phyloP scores from a whole-genome alignment of 495 filamentous ascomycete species.

The Aspergillus campestris region DNA sequence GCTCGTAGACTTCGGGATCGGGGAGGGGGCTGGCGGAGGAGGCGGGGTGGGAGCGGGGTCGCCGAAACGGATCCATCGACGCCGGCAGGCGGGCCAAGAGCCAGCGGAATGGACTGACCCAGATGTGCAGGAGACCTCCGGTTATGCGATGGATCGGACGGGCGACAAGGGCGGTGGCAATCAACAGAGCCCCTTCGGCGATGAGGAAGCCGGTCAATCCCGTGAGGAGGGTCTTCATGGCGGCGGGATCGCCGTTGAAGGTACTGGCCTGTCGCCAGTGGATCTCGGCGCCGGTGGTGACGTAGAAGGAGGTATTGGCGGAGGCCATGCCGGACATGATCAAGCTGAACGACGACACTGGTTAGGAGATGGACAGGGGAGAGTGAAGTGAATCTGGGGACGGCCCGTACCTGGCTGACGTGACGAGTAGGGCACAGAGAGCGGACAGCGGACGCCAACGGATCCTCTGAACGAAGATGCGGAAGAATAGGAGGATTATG shows the following conservation, averaged over 20 bases:
- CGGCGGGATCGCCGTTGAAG: slow-evolving; percentile 19
- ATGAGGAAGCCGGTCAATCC: slow-evolving; percentile 16
- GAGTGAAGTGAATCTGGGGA: background rate
- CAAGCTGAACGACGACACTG: slow-evolving; percentile 6
- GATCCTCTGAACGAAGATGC: slow-evolving; percentile 8
- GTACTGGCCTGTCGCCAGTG: slow-evolving; percentile 23
- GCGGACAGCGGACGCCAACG: slow-evolving; percentile 4
- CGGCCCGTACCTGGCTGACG: slow-evolving; percentile 6
- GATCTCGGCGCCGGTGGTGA: slow-evolving; percentile 22
- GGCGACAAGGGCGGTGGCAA: slow-evolving; percentile 9
- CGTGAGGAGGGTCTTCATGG: slow-evolving; percentile 17
- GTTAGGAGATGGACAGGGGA: background rate
- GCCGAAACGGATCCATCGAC: no score
- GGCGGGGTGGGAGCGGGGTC: no score
- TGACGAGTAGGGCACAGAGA: slow-evolving; percentile 3
- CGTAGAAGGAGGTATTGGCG: slow-evolving; percentile 25
- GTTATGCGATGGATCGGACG: slow-evolving; percentile 10
- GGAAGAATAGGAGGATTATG: slow-evolving; percentile 10
- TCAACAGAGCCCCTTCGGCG: slow-evolving; percentile 13
- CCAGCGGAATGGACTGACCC: background rate
- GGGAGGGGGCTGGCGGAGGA: background rate
- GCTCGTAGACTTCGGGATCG: slow-evolving; percentile 10
- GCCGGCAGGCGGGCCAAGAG: no score
- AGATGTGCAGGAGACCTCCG: background rate
- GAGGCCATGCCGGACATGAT: slow-evolving; percentile 16